phyloP scores from a whole-genome alignment of 371 early-diverging fungal genomes.

The Encephalitozoon cuniculi region DNA sequence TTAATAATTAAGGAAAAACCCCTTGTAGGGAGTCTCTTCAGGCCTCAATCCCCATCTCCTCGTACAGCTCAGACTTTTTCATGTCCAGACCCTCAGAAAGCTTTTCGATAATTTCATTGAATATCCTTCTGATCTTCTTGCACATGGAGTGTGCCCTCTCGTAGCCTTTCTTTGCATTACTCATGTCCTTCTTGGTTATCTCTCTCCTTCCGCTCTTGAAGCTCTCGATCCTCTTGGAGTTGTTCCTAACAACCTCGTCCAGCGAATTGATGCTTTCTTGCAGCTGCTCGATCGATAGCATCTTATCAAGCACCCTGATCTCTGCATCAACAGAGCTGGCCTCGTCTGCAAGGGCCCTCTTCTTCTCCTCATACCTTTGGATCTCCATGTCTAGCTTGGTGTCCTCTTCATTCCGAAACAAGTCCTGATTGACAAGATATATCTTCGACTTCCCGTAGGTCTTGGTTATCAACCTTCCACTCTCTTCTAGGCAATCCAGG shows the following conservation, averaged over 20 bases:
- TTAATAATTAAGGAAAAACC: not conserved
- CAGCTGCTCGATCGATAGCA: conserved; percentile 37
- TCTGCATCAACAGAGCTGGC: not conserved
- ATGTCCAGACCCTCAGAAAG: conserved; percentile 49
- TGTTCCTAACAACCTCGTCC: conserved; percentile 5
- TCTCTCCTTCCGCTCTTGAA: not conserved
- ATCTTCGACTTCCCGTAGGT: conserved; percentile 31
- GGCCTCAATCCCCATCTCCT: conserved; percentile 49
- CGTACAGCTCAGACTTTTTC: conserved; percentile 42
- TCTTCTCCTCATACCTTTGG: not conserved
- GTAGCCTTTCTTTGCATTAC: conserved; percentile 12
- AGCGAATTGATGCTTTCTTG: conserved; percentile 20
- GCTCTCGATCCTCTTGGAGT: not conserved
- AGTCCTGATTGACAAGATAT: conserved; percentile 34
- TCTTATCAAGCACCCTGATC: conserved; percentile 10
- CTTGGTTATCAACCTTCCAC: conserved; percentile 24
- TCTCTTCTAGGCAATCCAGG: conserved; percentile 18
- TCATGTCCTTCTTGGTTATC: conserved; percentile 43
- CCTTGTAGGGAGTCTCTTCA: not conserved
- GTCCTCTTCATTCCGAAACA: conserved; percentile 3
- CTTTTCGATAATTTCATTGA: conserved; percentile 40
- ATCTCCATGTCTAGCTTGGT: conserved; percentile 8
- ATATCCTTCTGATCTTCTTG: conserved; percentile 38
- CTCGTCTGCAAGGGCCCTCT: conserved; percentile 6
- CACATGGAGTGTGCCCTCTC: conserved; percentile 8